Base-by-base conservation (phyloP, 768 basidiomycete genomes). In the Lactarius indigo region DNA sequence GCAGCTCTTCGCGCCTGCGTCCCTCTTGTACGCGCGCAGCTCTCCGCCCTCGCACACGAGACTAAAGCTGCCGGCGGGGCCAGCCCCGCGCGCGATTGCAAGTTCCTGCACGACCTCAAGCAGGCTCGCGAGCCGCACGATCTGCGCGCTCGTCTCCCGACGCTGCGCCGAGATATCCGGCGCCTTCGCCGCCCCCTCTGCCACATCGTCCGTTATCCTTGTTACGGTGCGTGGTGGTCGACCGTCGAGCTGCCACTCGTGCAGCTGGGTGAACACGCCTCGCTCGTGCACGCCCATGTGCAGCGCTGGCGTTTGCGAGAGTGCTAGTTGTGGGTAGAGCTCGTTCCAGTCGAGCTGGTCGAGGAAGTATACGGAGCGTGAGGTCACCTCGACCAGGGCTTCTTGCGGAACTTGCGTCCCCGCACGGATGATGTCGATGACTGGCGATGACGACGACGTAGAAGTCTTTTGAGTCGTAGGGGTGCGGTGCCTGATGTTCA, bases 271-370 rank as follows among this genome's bases (percentile, higher is more conserved):
- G 74, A 91, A 91, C 1, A 44, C 75, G 1, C 90, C 90, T 3
- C 78, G 74, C 18, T 77, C 72, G 73, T 91, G 89, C 52, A 82
- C 76, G 0, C 83, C 89, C 59, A 89, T 76, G 72, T 83, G 86
- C 64, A 86, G 80, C 70, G 85, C 81, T 1, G 81, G 76, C 0
- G 87, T 91, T 72, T 87, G 86, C 10, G 90, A 89, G 64, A 92
- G 81, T 72, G 83, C 87, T 10, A 91, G 76, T 72, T 91, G 89
- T 0, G 86, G 84, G 73, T 85, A 90, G 2, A 78, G 76, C 17
- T 89, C 87, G 31, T 72, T 76, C 88, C 88, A 90, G 71, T 87
- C 78, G 65, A 78, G 78, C 7, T 54, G 41, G 1, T 74, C 70
- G 28, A 75, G 44, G 60, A 47, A 67, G 18, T 59, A 59, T 31